Base-by-base conservation (phyloP, 176 grass and related monocot genomes). In the Oryza nivara region DNA sequence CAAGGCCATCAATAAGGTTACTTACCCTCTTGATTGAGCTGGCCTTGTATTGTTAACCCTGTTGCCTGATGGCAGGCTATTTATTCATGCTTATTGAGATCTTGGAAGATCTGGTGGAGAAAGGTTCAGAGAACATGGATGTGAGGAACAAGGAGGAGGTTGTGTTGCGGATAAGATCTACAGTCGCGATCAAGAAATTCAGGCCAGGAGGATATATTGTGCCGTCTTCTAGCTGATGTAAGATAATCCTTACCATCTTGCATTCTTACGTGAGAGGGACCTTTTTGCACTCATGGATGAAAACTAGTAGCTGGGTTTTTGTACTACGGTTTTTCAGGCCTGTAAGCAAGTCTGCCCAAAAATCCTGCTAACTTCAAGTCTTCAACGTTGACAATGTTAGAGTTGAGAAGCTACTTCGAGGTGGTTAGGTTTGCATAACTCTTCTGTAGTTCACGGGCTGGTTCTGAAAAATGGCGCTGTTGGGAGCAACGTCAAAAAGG, bases 81-180 rank as follows among this genome's bases (percentile, higher is more conserved):
- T 73, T 54, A 51, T 81, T 73, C 76, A 58, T 54, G 44, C 41
- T 14, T 3, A 74, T 88, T 77, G 86, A 89, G 78, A 76, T 95
- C 76, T 87, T 98, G 85, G 91, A 95, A 76, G 91, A 95, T 70
- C 84, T 95, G 43, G 86, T 94, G 7, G 96, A 95, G 88, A 90
- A 95, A 86, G 91, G 93, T 22, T 95, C 93, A 2, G 96, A 95
- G 68, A 92, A 89, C 72, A 98, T 98, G 91, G 93, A 98, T 76
- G 93, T 91, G 20, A 92, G 91, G 60, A 95, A 87, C 64, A 98
- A 86, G 87, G 93, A 98, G 20, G 96, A 95, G 84, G 88, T 98
- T 35, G 74, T 92, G 63, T 75, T 88, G 63, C 84, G 93, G 82
- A 94, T 98, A 91, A 95, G 74, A 92, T 90, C 93, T 70, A 89